Conservation (phyloP, 1,139 yeast genomes). For the Blastobotrys elegans region DNA sequence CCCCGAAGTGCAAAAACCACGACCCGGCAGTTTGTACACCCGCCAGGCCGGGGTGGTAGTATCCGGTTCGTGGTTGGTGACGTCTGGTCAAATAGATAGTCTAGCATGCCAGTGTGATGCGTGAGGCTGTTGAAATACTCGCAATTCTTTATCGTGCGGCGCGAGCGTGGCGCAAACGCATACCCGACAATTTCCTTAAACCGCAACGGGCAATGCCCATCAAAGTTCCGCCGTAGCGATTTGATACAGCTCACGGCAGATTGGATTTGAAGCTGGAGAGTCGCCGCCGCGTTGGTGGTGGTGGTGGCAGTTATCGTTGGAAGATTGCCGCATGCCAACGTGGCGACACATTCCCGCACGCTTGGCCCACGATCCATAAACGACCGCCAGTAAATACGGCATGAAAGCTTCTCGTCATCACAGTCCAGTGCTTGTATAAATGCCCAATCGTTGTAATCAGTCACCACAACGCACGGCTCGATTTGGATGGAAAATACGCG, state of each 20-base stretch:
- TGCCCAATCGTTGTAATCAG: slow-evolving; percentile 24
- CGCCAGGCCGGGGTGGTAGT: background rate
- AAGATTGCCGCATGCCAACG: slow-evolving; percentile 1
- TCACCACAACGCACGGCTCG: slow-evolving; percentile 14
- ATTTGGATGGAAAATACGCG: background rate
- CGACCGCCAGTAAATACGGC: slow-evolving; percentile 1
- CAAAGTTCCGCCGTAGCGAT: background rate
- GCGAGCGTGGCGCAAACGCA: background rate
- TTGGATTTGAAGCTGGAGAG: slow-evolving; percentile 2
- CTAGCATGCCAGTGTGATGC: background rate
- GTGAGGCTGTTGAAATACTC: background rate
- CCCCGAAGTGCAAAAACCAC: background rate
- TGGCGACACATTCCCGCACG: slow-evolving; percentile 17
- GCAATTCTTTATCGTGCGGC: slow-evolving; percentile 1
- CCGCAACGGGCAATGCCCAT: background rate
- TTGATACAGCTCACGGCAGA: background rate
- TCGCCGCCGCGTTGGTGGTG: background rate
- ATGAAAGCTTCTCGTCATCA: background rate
- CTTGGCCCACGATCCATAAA: slow-evolving; percentile 10
- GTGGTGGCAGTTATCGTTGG: too few relatives aligned
- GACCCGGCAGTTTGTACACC: background rate
- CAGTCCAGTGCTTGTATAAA: slow-evolving; percentile 16
- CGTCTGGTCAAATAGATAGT: slow-evolving; percentile 1
- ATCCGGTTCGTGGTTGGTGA: background rate
- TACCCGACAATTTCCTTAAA: slow-evolving; percentile 2